phyloP scores from a whole-genome alignment of 2,329 filamentous ascomycete species.

The Penicillium occitanis region DNA sequence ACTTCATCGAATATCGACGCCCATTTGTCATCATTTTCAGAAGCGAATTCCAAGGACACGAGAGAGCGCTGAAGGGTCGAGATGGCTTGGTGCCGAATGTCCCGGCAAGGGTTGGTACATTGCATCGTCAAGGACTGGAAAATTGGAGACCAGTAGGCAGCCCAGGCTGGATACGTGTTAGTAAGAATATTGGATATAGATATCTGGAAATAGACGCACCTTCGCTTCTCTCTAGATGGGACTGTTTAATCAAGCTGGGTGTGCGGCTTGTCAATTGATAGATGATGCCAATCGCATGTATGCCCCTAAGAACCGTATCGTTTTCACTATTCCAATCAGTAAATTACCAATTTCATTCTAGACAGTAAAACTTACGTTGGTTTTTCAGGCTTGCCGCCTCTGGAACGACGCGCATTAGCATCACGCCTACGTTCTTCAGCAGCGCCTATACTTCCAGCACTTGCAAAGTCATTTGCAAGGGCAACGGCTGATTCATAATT shows the following conservation, averaged over 20 bases:
- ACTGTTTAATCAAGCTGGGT: constrained; percentile 84
- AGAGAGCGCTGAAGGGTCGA: constrained; percentile 81
- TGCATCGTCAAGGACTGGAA: constrained; percentile 85
- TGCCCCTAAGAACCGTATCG: constrained; percentile 71
- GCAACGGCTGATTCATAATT: constrained; percentile 89
- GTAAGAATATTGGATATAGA: constrained; percentile 21
- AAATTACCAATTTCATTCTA: background rate
- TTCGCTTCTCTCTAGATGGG: constrained; percentile 83
- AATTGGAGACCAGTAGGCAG: constrained; percentile 94
- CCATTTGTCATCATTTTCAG: constrained; percentile 86
- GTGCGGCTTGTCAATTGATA: constrained; percentile 79
- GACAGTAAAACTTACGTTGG: constrained; percentile 50
- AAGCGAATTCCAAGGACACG: constrained; percentile 78
- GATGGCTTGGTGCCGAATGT: constrained; percentile 87
- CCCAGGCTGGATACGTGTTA: constrained; percentile 69
- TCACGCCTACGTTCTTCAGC: constrained; percentile 69
- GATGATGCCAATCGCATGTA: constrained; percentile 77
- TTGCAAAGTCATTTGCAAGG: constrained; percentile 86
- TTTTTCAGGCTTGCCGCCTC: constrained; percentile 54
- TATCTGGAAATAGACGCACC: constrained; percentile 48
- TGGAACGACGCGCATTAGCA: constrained; percentile 51
- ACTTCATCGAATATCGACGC: constrained; percentile 92
- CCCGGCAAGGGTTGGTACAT: constrained; percentile 90
- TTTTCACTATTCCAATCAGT: constrained; percentile 53
- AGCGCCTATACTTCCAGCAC: constrained; percentile 72